Conservation (phyloP, 768 basidiomycete species). For the Kwoniella sp. region DNA sequence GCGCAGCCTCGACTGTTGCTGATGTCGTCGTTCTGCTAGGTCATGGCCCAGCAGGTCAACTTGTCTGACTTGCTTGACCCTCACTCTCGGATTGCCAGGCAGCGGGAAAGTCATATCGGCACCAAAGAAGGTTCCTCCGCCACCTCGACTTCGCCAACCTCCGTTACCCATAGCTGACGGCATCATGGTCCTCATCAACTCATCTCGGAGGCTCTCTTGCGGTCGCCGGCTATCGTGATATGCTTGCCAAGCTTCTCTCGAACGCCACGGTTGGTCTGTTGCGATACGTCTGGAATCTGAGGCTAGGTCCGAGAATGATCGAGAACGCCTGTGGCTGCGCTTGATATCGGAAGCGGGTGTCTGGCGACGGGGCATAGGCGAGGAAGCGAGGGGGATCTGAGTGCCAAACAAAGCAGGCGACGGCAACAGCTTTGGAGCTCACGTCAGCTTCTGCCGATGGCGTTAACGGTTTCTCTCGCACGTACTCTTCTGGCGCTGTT, state of each 20-base stretch:
- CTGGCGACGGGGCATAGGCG: too few relatives aligned
- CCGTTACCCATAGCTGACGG: conserved; percentile 1
- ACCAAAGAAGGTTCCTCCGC: conserved; percentile 10
- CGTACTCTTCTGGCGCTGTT: too few relatives aligned
- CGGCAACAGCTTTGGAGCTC: too few relatives aligned
- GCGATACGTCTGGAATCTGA: not conserved
- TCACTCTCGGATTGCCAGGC: not conserved
- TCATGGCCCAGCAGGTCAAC: too few relatives aligned
- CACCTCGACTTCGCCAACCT: conserved; percentile 4
- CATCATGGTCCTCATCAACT: not conserved
- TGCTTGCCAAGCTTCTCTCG: conserved; percentile 12
- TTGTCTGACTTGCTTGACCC: conserved; percentile 2
- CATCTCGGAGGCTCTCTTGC: not conserved
- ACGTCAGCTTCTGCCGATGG: too few relatives aligned
- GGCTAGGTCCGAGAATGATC: conserved; percentile 14
- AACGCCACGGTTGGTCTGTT: conserved; percentile 9
- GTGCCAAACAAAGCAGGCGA: too few relatives aligned
- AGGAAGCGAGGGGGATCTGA: too few relatives aligned
- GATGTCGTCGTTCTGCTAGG: too few relatives aligned
- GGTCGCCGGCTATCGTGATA: conserved; percentile 1
- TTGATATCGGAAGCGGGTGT: too few relatives aligned
- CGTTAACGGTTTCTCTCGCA: too few relatives aligned
- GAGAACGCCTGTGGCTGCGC: conserved; percentile 9
- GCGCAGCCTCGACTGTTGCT: too few relatives aligned
- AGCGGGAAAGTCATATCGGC: conserved; percentile 11